These are phyloP conservation scores for Dissophora globulifera DNA, from an alignment of 192 early-diverging fungal genomes.

Conservation along the genomic window DNA sequence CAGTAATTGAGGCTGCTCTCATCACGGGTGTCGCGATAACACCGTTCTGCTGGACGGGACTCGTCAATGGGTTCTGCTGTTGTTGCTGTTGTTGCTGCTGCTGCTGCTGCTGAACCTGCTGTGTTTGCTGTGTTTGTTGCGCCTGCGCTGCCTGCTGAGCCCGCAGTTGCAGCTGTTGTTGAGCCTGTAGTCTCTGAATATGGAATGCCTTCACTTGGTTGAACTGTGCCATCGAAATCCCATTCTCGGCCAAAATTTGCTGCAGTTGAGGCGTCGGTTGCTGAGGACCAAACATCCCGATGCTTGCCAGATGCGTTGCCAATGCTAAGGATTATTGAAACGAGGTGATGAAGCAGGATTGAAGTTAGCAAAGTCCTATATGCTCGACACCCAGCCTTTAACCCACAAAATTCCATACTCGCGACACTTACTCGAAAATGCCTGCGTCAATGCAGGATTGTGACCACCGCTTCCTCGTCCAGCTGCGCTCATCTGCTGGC, in stretches of 20 bases:
- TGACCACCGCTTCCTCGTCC: conserved; percentile 11
- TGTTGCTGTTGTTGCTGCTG: conserved; percentile 18
- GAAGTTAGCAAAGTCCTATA: too few species aligned
- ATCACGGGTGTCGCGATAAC: conserved; percentile 30
- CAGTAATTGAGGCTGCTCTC: conserved; percentile 28
- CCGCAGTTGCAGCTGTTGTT: conserved; percentile 6
- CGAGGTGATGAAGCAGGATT: too few species aligned
- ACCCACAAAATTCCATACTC: too few species aligned
- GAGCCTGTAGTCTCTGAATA: not conserved
- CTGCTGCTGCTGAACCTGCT: conserved; percentile 14
- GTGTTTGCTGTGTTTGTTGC: conserved; percentile 15
- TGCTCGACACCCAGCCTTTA: too few species aligned
- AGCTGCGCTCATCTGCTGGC: conserved; percentile 30
- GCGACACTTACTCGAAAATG: conserved; percentile 29
- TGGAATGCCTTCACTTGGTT: conserved; percentile 23
- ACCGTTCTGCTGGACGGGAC: conserved; percentile 31
- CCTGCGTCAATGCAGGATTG: not conserved
- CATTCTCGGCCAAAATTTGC: conserved; percentile 11
- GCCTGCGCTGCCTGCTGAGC: conserved; percentile 15
- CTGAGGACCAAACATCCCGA: conserved; percentile 31
- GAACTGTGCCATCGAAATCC: conserved; percentile 23
- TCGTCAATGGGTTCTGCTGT: conserved; percentile 36
- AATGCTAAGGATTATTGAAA: conserved; percentile 7
- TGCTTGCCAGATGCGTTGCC: conserved; percentile 15
- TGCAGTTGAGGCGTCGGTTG: conserved; percentile 24